phyloP scores from a whole-genome alignment of 768 basidiomycete species.

The Boletus coccyginus region DNA sequence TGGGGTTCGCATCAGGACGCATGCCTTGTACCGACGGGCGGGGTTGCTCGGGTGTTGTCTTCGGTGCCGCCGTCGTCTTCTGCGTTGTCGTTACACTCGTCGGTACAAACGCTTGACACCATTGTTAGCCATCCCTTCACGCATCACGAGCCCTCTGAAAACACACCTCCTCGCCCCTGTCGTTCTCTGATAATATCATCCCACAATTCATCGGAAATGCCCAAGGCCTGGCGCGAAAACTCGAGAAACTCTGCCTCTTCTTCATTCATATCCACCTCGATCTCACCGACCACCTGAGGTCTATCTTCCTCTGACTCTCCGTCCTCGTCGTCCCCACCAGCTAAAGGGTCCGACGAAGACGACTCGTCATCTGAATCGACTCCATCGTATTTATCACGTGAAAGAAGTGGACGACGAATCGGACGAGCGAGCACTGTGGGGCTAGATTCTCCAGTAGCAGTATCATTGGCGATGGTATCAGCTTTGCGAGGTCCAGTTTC shows the following conservation, averaged over 20 bases:
- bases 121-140: slow-evolving; percentile 5
- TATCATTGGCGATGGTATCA: neutral
- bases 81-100: slow-evolving; percentile 14
- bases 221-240: slow-evolving; percentile 90
- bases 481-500: slow-evolving; percentile 19
- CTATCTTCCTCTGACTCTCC: slow-evolving; percentile 72
- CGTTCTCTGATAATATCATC: slow-evolving; percentile 79
- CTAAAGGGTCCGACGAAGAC: slow-evolving; percentile 53
- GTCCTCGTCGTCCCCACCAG: slow-evolving; percentile 43
- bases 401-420: slow-evolving; percentile 75
- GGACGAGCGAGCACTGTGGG: slow-evolving; percentile 36
- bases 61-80: slow-evolving; percentile 1
- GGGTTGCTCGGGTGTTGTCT: slow-evolving; percentile 7
- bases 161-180: slow-evolving; percentile 76
- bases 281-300: slow-evolving; percentile 80
- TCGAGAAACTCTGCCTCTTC: slow-evolving; percentile 95
- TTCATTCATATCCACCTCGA: slow-evolving; percentile 88
- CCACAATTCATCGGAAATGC: slow-evolving; percentile 90
- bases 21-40: slow-evolving; percentile 33
- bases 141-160: neutral
- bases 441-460: neutral
- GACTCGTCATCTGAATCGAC: slow-evolving; percentile 90
- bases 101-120: slow-evolving; percentile 59
- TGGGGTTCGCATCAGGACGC: slow-evolving; percentile 53
- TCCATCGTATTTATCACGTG: slow-evolving; percentile 86